These are phyloP conservation scores for Senna siamea DNA, from an alignment of 306 rosid genomes.

Conservation along the genomic window DNA sequence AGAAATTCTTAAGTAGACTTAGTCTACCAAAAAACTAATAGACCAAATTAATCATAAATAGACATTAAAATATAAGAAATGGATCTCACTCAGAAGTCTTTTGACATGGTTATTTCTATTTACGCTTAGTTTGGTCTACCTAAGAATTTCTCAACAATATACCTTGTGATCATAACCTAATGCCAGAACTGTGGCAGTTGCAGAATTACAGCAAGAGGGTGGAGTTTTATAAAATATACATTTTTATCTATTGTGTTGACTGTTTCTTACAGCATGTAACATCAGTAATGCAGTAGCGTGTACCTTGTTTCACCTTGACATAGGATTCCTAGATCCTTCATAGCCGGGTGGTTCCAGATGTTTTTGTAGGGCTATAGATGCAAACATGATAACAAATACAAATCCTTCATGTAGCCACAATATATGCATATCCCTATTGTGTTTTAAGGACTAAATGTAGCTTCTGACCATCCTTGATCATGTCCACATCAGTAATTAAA, in stretches of 20 bases:
- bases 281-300: neutral
- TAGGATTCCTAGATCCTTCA: neutral
- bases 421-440: conserved; percentile 26
- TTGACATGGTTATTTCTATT: no score
- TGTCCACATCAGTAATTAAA: conserved; percentile 67
- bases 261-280: neutral
- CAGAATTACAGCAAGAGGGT: neutral
- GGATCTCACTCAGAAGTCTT: no score
- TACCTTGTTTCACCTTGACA: neutral
- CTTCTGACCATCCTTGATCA: conserved; percentile 78
- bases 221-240: neutral
- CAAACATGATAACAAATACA: neutral
- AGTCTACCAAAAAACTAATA: no score
- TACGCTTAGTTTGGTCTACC: no score
- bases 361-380: neutral
- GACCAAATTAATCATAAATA: no score
- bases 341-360: neutral
- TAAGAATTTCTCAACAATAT: neutral
- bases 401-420: no score
- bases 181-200: neutral
- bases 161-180: neutral
- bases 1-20: no score
- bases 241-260: neutral
- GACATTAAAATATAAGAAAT: no score
- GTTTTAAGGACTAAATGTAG: conserved; percentile 64